A percentile compares a stretch with the other conserved stretches of the same genome.
Conservation (phyloP, 768 basidiomycete species). For the Pleurotus sapidus region DNA sequence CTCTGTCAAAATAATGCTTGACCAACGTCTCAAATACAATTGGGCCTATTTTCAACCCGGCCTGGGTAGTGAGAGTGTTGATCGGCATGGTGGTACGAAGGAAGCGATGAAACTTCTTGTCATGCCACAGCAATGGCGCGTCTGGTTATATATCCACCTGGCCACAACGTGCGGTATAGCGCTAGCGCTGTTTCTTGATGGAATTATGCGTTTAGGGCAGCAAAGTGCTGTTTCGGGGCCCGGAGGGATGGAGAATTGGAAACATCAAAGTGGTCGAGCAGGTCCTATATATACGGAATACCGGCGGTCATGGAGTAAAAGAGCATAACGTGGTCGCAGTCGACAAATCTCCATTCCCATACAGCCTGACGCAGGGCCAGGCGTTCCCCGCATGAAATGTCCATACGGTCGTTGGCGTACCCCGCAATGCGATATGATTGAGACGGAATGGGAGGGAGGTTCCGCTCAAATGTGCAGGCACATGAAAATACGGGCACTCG, state of each 20-base stretch:
- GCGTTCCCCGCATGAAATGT: constrained; percentile 3
- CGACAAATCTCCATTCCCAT: background rate
- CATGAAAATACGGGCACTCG: too few relatives aligned
- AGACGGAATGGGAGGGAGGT: background rate
- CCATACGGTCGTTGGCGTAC: constrained; percentile 1
- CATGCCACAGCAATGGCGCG: background rate
- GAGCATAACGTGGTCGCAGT: background rate
- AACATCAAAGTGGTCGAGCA: background rate
- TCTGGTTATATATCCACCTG: background rate
- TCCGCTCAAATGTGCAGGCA: background rate
- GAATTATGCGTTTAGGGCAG: background rate
- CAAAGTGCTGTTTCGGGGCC: background rate
- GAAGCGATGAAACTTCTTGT: background rate
- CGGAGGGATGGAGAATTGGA: background rate
- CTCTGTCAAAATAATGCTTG: constrained; percentile 78
- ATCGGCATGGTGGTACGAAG: constrained; percentile 20
- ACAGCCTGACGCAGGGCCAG: constrained; percentile 3
- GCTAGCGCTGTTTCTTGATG: background rate
- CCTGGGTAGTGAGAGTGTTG: constrained; percentile 61
- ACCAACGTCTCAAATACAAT: constrained; percentile 75
- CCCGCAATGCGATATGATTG: background rate
- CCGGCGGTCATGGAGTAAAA: background rate
- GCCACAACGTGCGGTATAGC: background rate
- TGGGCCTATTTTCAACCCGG: constrained; percentile 67
- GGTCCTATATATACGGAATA: background rate